phyloP scores from a whole-genome alignment of 2,329 filamentous ascomycete genomes.

The Bipolaris sorokiniana region DNA sequence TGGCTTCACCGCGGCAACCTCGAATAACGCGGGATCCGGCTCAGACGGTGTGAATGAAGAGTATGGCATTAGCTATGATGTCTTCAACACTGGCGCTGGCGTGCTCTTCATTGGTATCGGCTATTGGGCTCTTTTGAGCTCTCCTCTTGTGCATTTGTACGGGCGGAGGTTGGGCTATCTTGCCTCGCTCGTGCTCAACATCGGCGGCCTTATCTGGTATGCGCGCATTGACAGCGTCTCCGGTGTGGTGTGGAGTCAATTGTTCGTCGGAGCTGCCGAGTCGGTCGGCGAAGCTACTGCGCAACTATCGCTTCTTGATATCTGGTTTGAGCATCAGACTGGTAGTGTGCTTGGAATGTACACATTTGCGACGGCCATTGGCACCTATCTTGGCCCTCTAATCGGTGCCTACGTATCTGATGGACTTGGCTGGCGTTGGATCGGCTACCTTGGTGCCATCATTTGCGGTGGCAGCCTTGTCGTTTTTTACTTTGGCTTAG shows the following conservation, averaged over 20 bases:
- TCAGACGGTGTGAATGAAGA: conserved; percentile 1
- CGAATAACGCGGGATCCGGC: conserved; percentile 1
- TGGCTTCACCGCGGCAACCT: conserved; percentile 1
- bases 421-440: neutral
- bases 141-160: conserved; percentile 1
- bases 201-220: conserved; percentile 2
- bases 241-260: conserved; percentile 1
- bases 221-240: conserved; percentile 1
- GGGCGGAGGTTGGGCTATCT: conserved; percentile 1
- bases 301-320: conserved; percentile 1
- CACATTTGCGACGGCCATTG: conserved; percentile 3
- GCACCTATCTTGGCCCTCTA: conserved; percentile 1
- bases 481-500: neutral
- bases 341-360: conserved; percentile 1
- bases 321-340: conserved; percentile 3
- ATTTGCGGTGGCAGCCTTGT: neutral
- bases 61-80: conserved; percentile 1
- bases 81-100: conserved; percentile 1
- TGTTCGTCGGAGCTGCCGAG: conserved; percentile 1
- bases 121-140: conserved; percentile 4
- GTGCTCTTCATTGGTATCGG: neutral
- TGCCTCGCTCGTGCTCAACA: conserved; percentile 2
- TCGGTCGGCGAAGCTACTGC: conserved; percentile 3
- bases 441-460: neutral
- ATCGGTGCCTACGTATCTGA: neutral